Base-by-base conservation (phyloP, 2,329 filamentous ascomycete genomes). In the Pseudogymnoascus pannorum region DNA sequence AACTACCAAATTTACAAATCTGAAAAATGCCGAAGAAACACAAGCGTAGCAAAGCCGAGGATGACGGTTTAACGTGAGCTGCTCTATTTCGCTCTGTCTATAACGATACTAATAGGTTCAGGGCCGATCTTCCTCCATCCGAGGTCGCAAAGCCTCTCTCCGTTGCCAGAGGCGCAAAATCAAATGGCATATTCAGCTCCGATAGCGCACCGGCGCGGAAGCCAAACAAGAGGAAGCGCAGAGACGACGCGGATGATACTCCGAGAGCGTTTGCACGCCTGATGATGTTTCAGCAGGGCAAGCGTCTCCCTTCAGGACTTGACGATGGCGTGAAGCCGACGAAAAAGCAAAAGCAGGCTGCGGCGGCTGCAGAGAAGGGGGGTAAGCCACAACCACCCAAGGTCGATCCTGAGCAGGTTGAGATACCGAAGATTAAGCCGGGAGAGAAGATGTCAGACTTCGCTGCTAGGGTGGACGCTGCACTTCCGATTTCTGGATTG, bases 391-490 rank as follows among this genome's bases (percentile, higher is more conserved):
- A 66, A 2, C 64, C 70, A 12, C 58, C 66, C 3, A 65, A 65
- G 20, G 59, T 64, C 3, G 62, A 64, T 26, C 59, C 63, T 7
- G 65, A 69, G 5, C 61, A 65, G 1, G 66, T 68, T 3, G 75
- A 79, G 24, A 69, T 80, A 2, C 86, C 86, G 0, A 89, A 83
- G 57, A 97, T 97, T 65, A 82, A 85, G 14, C 92, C 92, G 0
- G 91, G 91, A 59, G 94, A 99, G 74, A 84, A 85, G 59, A 78
- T 97, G 70, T 85, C 87, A 4, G 89, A 95, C 59, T 99, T 95
- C 71, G 79, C 86, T 6, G 84, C 87, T 9, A 86, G 92, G 29
- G 94, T 99, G 5, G 88, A 97, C 71, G 88, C 90, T 57, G 86
- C 90, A 0, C 79, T 97, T 5, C 93, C 93, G 0, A 76, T 99